These are phyloP conservation scores for Umbelopsis sp. DNA, from an alignment of 192 early-diverging fungal genomes.

Conservation along the genomic window DNA sequence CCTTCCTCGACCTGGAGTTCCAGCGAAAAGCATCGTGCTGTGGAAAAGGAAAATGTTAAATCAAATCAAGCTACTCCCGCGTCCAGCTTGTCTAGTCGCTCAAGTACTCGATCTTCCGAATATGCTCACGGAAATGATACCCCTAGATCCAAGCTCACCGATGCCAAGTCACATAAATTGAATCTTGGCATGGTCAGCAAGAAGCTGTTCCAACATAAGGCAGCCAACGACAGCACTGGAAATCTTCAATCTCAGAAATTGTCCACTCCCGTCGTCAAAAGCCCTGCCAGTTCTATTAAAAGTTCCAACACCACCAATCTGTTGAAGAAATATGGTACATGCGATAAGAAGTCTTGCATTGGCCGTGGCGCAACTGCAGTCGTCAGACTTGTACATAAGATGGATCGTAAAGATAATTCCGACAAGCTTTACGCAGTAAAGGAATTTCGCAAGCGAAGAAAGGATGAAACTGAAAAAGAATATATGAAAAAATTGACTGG, in stretches of 20 bases:
- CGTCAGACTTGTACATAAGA: slow-evolving; percentile 81
- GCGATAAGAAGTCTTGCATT: slow-evolving; percentile 73
- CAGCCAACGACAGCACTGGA: neutral
- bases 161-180: neutral
- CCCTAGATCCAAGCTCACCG: neutral
- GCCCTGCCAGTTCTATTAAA: slow-evolving; percentile 13
- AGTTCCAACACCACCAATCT: slow-evolving; percentile 30
- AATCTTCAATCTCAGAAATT: neutral
- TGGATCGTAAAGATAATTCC: slow-evolving; percentile 57
- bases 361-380: slow-evolving; percentile 93
- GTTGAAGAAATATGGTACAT: slow-evolving; percentile 37
- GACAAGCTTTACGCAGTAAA: slow-evolving; percentile 89
- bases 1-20: slow-evolving; percentile 12
- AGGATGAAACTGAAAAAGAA: slow-evolving; percentile 90
- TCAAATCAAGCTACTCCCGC: slow-evolving; percentile 9
- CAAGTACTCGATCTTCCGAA: slow-evolving; percentile 19
- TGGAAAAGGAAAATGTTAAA: slow-evolving; percentile 12
- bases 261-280: neutral
- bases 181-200: neutral
- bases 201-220: neutral
- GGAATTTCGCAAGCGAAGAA: slow-evolving; percentile 81
- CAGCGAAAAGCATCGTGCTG: neutral
- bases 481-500: slow-evolving; percentile 94
- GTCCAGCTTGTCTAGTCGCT: slow-evolving; percentile 15
- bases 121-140: neutral